These are phyloP conservation scores for Dimargaris xerosporica DNA, from an alignment of 192 early-diverging fungal species.

Conservation along the genomic window DNA sequence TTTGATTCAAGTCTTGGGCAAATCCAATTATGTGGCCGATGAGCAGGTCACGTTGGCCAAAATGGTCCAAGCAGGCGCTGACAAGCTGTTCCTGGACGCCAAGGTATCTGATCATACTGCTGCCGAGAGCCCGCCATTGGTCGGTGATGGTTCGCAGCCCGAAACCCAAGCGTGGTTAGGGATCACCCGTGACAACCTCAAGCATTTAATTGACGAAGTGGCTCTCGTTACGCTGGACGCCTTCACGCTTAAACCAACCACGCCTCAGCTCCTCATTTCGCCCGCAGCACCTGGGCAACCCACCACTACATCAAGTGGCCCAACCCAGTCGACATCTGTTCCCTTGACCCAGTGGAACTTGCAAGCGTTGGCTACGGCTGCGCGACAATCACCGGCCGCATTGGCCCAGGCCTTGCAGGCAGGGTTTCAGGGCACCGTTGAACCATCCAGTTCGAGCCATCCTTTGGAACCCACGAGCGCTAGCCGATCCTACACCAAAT, in stretches of 20 bases:
- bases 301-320: not conserved
- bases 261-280: conserved; percentile 1
- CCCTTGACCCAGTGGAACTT: not conserved
- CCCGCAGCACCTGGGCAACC: not conserved
- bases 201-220: conserved; percentile 1
- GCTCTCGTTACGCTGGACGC: not conserved
- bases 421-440: too few relatives aligned
- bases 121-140: not conserved
- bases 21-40: too few relatives aligned
- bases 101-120: not conserved
- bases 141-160: not conserved
- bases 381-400: not conserved
- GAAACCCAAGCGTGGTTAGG: not conserved
- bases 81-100: not conserved
- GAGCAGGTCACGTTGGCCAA: too few relatives aligned
- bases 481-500: too few relatives aligned
- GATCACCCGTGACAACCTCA: not conserved
- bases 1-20: not conserved
- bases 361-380: not conserved
- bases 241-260: not conserved
- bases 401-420: not conserved
- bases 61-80: too few relatives aligned
- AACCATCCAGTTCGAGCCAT: too few relatives aligned
- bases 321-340: not conserved
- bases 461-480: too few relatives aligned